phyloP scores from a whole-genome alignment of 805 yeast species.

The Candida verbasci region DNA sequence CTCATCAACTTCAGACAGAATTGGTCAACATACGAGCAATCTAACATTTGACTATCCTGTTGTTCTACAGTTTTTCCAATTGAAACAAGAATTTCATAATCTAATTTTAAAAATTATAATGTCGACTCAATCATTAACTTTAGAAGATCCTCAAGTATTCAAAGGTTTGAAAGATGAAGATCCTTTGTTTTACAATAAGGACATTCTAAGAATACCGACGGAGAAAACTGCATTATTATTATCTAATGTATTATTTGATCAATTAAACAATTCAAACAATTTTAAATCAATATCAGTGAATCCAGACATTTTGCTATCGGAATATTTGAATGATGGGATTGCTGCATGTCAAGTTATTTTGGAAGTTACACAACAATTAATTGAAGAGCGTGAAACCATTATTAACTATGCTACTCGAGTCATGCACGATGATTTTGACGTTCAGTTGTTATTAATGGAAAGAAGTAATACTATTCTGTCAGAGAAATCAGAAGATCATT shows the following conservation, averaged over 20 bases:
- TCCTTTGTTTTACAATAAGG: constrained; percentile 37
- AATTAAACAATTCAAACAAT: constrained; percentile 29
- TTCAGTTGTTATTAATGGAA: constrained; percentile 49
- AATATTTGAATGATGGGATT: constrained; percentile 32
- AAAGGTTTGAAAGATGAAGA: constrained; percentile 56
- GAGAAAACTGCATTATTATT: constrained; percentile 50
- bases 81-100: constrained; percentile 70
- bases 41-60: constrained; percentile 47
- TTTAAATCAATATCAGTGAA: constrained; percentile 34
- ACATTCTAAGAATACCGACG: constrained; percentile 33
- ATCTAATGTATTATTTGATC: constrained; percentile 41
- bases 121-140: constrained; percentile 64
- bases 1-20: not conserved
- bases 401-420: constrained; percentile 71
- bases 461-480: constrained; percentile 38
- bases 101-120: constrained; percentile 53
- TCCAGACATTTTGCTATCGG: constrained; percentile 36
- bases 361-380: constrained; percentile 49
- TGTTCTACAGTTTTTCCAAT: constrained; percentile 66
- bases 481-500: constrained; percentile 33
- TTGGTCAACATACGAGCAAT: constrained; percentile 14
- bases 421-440: constrained; percentile 68
- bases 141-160: constrained; percentile 74
- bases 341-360: constrained; percentile 32
- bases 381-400: constrained; percentile 67